Conservation (phyloP, 176 grass and related monocot genomes). For the Paspalum vaginatum region DNA sequence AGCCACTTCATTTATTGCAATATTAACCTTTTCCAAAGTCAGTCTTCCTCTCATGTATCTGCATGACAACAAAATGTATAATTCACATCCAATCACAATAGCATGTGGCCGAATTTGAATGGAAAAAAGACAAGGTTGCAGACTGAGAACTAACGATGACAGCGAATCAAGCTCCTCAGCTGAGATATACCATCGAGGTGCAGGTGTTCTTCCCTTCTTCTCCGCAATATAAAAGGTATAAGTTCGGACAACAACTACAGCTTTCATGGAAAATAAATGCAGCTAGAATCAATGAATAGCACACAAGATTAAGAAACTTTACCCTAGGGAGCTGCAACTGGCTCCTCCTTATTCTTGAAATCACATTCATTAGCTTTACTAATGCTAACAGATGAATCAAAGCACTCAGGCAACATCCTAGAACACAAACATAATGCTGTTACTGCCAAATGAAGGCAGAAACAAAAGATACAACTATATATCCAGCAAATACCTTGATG, state of each 20-base stretch:
- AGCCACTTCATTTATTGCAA: conserved; percentile 89
- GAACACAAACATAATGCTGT: conserved; percentile 25
- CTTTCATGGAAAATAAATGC: conserved; percentile 17
- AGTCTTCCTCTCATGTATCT: conserved; percentile 97
- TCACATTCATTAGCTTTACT: conserved; percentile 38
- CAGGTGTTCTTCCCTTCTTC: conserved; percentile 70
- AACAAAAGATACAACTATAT: conserved; percentile 18
- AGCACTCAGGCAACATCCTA: conserved; percentile 48
- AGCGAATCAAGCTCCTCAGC: conserved; percentile 79
- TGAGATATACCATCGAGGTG: conserved; percentile 86
- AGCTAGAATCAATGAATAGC: conserved; percentile 16
- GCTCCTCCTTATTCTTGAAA: conserved; percentile 70
- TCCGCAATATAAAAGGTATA: conserved; percentile 46
- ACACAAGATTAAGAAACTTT: conserved; percentile 30
- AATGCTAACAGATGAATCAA: conserved; percentile 50
- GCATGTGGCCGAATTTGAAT: conserved; percentile 5
- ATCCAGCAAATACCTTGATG: conserved; percentile 47
- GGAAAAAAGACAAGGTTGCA: background rate
- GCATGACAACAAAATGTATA: conserved; percentile 19
- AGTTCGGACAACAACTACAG: conserved; percentile 20
- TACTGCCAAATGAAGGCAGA: conserved; percentile 29
- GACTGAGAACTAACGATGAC: conserved; percentile 67
- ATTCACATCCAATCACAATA: conserved; percentile 12
- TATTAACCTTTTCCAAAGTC: conserved; percentile 92
- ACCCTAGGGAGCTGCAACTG: conserved; percentile 83